Evolutionary conservation across 148 eudicot genomes (phyloP).

Genomic region (Linanthus parryae): DNA sequence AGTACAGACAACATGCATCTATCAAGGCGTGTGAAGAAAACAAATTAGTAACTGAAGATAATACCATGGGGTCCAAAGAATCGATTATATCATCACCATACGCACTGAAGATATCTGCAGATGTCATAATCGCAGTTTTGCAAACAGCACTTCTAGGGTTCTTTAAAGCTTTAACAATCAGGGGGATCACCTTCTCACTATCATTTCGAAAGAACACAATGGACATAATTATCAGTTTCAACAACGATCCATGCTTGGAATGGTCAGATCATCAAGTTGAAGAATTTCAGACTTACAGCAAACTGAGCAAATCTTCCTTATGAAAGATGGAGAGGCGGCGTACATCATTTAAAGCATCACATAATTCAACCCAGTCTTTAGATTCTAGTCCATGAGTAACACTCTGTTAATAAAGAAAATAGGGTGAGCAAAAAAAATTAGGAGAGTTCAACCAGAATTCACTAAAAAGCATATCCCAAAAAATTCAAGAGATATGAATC

Average conservation of each 20-base stretch:
- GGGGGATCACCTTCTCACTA: constrained; percentile 45
- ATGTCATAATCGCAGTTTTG: constrained; percentile 68
- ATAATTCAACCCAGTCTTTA: constrained; percentile 55
- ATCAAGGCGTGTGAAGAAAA: not conserved
- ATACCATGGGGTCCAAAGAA: constrained; percentile 57
- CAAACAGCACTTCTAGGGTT: constrained; percentile 77
- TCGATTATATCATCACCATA: constrained; percentile 48
- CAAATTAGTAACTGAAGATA: not conserved
- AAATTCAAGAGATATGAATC: too few relatives aligned
- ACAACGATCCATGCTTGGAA: not conserved
- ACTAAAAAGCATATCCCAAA: not conserved
- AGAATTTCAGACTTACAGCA: constrained; percentile 36
- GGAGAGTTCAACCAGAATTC: too few relatives aligned
- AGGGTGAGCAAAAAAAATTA: not conserved
- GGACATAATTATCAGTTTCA: too few relatives aligned
- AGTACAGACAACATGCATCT: not conserved
- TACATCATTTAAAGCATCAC: constrained; percentile 58
- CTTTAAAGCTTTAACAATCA: constrained; percentile 59
- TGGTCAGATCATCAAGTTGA: not conserved
- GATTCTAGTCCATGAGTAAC: constrained; percentile 44
- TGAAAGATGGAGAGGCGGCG: constrained; percentile 49
- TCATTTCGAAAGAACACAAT: too few relatives aligned
- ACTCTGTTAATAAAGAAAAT: constrained; percentile 23
- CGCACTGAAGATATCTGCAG: constrained; percentile 53
- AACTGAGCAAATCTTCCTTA: constrained; percentile 33